Evolutionary conservation across 106 monocot genomes (phyloP), one percentile per base, ranked within the genome.

Genomic region (Dendrobium catenatum): DNA sequence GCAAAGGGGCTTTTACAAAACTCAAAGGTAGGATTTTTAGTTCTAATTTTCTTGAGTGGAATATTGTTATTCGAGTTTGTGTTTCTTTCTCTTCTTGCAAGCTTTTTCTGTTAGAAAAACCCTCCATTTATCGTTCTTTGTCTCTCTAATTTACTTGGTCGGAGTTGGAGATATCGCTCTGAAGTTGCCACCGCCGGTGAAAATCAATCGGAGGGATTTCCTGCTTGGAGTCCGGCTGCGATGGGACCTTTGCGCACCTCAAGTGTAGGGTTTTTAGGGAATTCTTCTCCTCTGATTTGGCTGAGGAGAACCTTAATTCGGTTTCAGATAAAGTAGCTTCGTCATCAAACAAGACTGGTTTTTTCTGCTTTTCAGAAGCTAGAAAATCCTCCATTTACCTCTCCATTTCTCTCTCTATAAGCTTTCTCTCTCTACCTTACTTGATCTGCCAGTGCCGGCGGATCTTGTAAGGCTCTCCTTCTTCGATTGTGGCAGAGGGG

Each of bases 1-100:
- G 17, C 55, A 83, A 41, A 74, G 83, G 79, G 51, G 37, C n/a
- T 70, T 83, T 83, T 19, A 19, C 44, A 9, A 40, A 42, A 2
- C 20, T 56, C 55, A 83, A 79, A 83, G 78, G 83, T 83, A 74
- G 48, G n/a, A 54, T 56, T 42, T 64, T 43, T 9, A 58, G 4
- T 56, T 41, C 44, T 42, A 10, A 58, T 27, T 5, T 33, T 13
- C 13, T 27, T 33, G 33, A 15, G 51, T 51, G 15, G 13, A 2
- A 15, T 51, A 1, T 51, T 51, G 51, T 51, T 3, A 51, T 51
- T 51, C n/a, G 20, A 61, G 22, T 61, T 61, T 22, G 22, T 61
- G 19, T 22, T 61, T 61, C n/a, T 22, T 61, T 51, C 51, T 51
- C 51, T 51, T 13, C 51, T 51, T 10, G 0, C 51, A 51, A 51